Base-by-base conservation (phyloP, 306 rosid species). In the Prunus mira region DNA sequence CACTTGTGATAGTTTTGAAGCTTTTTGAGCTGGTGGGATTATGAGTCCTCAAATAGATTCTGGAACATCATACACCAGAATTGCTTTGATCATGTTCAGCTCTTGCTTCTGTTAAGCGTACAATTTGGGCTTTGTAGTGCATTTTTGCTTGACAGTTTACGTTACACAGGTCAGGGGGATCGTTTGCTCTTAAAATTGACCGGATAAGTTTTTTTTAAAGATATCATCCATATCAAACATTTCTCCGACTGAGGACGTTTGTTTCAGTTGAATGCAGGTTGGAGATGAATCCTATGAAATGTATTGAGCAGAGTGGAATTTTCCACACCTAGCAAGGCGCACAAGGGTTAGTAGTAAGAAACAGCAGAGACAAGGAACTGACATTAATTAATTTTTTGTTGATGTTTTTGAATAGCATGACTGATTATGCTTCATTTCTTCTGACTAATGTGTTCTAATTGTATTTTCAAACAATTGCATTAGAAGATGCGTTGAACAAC, bases 261-360 rank as follows among this genome's bases (percentile, higher is more conserved):
- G 12, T 73, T 84, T 67, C 41, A 5, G 27, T 72, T 73, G 19
- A 57, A 22, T 78, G 87, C 90, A 94, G 98, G 90, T 84, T 57
- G 96, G 97, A 76, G 97, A 91, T 24, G 98, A 93, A 81, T 91
- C 97, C 54, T 94, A 87, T 30, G 93, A 90, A 47, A 82, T 88
- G 28, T 90, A 81, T 84, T 13, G 61, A 62, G 84, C 88, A 20
- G 99, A 96, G 90, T 43, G 91, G 88, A 80, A 92, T 95, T 56
- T 78, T 92, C 80, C 87, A 22, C 92, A 97, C 45, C 96, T 95
- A 22, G 89, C 92, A 72, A 87, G 86, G 78, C 99, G 97, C 76
- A 97, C 99, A 60, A 88, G 87, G 97, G 98, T 95, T 69, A 68
- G 96, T 86, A 25, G 57, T 28, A 65, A 8, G 69, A 73, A 32